A percentile compares a stretch with the other conserved stretches of the same genome.
Conservation (phyloP, 1,284 basidiomycete genomes). For the Psilocybe mexicana region DNA sequence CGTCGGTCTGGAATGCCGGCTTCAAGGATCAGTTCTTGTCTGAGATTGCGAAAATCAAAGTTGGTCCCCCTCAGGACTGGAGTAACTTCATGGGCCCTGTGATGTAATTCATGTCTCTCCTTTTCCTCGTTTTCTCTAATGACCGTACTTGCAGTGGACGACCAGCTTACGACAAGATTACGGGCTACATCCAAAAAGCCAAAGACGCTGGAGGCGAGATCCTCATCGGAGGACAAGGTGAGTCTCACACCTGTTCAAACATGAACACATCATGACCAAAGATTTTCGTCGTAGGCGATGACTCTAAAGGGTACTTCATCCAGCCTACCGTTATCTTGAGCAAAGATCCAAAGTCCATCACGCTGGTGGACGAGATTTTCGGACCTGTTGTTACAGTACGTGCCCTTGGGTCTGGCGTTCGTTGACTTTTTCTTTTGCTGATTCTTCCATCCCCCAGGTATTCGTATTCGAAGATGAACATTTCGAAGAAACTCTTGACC, state of each 20-base stretch:
- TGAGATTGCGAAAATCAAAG: conserved; percentile 82
- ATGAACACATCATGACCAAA: neutral
- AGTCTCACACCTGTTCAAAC: conserved; percentile 19
- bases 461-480: conserved; percentile 87
- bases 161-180: conserved; percentile 88
- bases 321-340: conserved; percentile 95
- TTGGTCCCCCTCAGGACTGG: conserved; percentile 81
- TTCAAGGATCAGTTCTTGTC: conserved; percentile 83
- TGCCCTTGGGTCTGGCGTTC: conserved; percentile 5
- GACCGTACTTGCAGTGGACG: conserved; percentile 52
- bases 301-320: conserved; percentile 92
- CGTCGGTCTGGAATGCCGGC: conserved; percentile 81
- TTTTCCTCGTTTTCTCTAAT: neutral
- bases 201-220: conserved; percentile 89
- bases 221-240: conserved; percentile 81
- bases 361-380: conserved; percentile 96
- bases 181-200: conserved; percentile 84
- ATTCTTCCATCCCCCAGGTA: conserved; percentile 43
- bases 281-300: conserved; percentile 56
- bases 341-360: conserved; percentile 88
- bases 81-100: conserved; percentile 94
- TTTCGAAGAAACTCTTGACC: conserved; percentile 81
- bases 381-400: conserved; percentile 92
- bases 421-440: neutral
- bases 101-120: conserved; percentile 58